Base-by-base conservation (phyloP, 805 yeast species). In the Pichia gijzeniarum region DNA sequence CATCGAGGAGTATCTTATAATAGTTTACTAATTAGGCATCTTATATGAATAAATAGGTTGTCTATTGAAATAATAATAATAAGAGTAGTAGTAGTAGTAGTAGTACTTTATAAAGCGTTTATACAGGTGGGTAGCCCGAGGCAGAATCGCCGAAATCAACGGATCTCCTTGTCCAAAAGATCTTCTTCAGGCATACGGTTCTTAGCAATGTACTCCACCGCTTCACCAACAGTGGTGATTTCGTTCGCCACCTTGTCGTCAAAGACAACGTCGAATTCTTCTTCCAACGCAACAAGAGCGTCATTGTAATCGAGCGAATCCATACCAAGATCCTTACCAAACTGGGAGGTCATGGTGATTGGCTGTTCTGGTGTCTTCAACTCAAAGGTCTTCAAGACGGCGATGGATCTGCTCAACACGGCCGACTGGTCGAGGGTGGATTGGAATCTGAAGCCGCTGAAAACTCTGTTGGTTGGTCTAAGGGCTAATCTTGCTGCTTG, bases 291-390 rank as follows among this genome's bases (percentile, higher is more conserved):
- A 67, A 93, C 95, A 58, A 93, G 76, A 45, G 93, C 90, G 72
- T 91, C 99, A 51, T 91, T 96, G 52, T 93, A 85, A 62, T 91
- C 99, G 55, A 91, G 76, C 9, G 96, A 86, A 68, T 91, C 99
- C 62, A 86, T 76, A n/a, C 90, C 91, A 55, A 86, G 76, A 60
- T 86, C 95, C 56, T 75, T 75, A 55, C 71, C 72, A 64, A 77
- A 77, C 48, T 76, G 71, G 32, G 82, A 69, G 38, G 68, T 73
- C 51, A 57, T 30, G 7, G 57, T 52, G 33, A 67, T 64, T 32
- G 56, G 48, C 30, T 53, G 56, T 13, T 55, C 38, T 13, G 59
- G 45, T 7, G 53, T 49, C 48, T 63, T 63, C 39, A 61, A 49
- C 39, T 63, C 64, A 55, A 81, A 79, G 28, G 80, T 73, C 61